Conservation (phyloP, 2,329 filamentous ascomycete species). For the Pyricularia sp. region DNA sequence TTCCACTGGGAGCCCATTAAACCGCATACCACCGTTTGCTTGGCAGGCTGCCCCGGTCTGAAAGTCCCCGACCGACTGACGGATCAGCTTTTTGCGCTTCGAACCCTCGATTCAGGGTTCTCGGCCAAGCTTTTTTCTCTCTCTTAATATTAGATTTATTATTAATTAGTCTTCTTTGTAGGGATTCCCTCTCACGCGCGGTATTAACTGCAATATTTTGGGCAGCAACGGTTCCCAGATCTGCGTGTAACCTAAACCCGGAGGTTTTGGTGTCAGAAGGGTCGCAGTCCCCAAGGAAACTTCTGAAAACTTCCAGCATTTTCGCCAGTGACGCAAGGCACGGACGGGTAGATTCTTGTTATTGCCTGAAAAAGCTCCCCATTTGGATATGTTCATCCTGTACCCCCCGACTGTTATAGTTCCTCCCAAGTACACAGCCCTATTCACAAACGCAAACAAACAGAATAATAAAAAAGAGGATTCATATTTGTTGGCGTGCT, state of each 20-base stretch:
- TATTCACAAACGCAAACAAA: background rate
- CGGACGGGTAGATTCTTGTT: background rate
- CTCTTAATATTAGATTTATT: background rate
- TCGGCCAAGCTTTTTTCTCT: background rate
- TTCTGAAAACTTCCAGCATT: background rate
- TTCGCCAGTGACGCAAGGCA: background rate
- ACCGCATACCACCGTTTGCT: background rate
- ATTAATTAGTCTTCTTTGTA: too few relatives aligned
- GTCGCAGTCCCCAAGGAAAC: background rate
- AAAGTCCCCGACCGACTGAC: background rate
- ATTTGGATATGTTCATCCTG: too few relatives aligned
- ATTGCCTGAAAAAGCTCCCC: too few relatives aligned
- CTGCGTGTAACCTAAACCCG: background rate
- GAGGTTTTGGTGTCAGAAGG: background rate
- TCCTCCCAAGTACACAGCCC: background rate
- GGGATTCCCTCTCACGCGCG: background rate
- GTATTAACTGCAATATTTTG: background rate
- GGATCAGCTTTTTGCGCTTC: background rate
- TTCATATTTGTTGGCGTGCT: background rate
- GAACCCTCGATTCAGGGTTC: background rate
- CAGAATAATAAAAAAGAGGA: too few relatives aligned
- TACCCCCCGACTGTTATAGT: background rate
- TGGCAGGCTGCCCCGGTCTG: background rate
- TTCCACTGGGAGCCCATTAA: background rate
- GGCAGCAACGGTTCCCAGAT: background rate